phyloP scores from a whole-genome alignment of 2,329 filamentous ascomycete genomes.

The Dendryphion nanum region DNA sequence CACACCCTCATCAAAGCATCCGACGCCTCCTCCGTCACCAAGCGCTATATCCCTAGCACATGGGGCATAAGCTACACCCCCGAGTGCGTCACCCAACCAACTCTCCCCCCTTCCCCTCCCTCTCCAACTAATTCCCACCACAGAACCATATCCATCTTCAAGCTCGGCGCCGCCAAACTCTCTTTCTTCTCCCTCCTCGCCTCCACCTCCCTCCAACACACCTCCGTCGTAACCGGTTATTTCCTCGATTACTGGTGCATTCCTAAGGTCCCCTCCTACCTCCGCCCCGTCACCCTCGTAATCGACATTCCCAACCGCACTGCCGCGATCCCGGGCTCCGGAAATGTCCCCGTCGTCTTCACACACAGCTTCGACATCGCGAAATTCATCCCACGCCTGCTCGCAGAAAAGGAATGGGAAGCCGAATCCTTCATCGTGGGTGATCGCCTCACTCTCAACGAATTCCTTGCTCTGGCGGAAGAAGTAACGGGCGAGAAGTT shows the following conservation, averaged over 20 bases:
- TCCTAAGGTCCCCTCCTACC: slow-evolving; percentile 19
- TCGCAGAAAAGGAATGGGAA: slow-evolving; percentile 32
- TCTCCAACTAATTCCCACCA: slow-evolving; percentile 21
- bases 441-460: slow-evolving; percentile 46
- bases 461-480: slow-evolving; percentile 45
- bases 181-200: slow-evolving; percentile 5
- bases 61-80: slow-evolving; percentile 12
- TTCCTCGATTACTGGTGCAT: slow-evolving; percentile 34
- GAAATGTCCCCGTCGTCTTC: slow-evolving; percentile 12
- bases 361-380: slow-evolving; percentile 19
- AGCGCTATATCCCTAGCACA: slow-evolving; percentile 15
- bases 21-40: slow-evolving; percentile 8
- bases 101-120: not conserved
- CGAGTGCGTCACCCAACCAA: slow-evolving; percentile 8
- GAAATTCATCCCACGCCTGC: slow-evolving; percentile 11
- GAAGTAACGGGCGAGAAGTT: slow-evolving; percentile 23
- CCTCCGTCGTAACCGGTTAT: slow-evolving; percentile 21
- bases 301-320: slow-evolving; percentile 15
- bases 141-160: slow-evolving; percentile 25
- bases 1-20: slow-evolving; percentile 9
- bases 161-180: too few species aligned
- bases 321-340: slow-evolving; percentile 17
- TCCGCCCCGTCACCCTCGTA: slow-evolving; percentile 10
- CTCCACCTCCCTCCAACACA: slow-evolving; percentile 24
- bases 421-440: slow-evolving; percentile 25